Evolutionary conservation across 2,329 filamentous ascomycete genomes (phyloP), one percentile per base, ranked within the genome.

Genomic region (Sporothrix brasiliensis): DNA sequence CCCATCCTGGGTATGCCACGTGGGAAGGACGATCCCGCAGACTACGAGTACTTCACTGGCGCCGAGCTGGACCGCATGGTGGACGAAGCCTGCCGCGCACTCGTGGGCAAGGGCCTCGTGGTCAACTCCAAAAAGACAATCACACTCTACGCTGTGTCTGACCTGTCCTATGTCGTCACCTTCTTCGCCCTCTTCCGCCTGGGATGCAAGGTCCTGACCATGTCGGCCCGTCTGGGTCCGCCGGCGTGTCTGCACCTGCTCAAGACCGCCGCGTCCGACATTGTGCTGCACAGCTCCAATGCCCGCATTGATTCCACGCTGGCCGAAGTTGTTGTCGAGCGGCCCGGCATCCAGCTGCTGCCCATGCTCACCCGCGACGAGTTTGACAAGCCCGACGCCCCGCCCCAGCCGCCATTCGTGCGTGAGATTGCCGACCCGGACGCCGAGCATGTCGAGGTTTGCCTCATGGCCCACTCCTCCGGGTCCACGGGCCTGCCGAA

Each of bases 401-500:
- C 74, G 27, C 70, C 72, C 19, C 16, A 67, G 6, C 72, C 74
- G 21, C 75, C 76, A 3, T 77, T 77, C 49, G 14, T 71, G 2
- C 74, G 76, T 9, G 71, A 71, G 9, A 77, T 77, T 24, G 69
- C 68, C 30, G 74, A 77, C 58, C 73, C 72, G 72, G 30, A 78
- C 75, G 65, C 73, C 49, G 73, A 81, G 73, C 74, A 77, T 52
- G 21, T 74, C 67, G 78, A 79, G 63, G 73, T 78, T 0, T 79
- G 79, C 0, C 73, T 83, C 44, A 83, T 84, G 39, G 77, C 81
- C 53, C 83, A 85, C 72, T 84, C 83, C 0, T 84, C 83, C 0
- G 83, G 83, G 0, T 83, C 82, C 1, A 84, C 83, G 0, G 82
- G 82, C 0, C 78, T 80, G 4, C 83, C 82, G 0, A 84, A 84